Evolutionary conservation across 495 filamentous ascomycete species (phyloP), one percentile per base, ranked within the genome.

Genomic region (Neurospora tetrasperma): DNA sequence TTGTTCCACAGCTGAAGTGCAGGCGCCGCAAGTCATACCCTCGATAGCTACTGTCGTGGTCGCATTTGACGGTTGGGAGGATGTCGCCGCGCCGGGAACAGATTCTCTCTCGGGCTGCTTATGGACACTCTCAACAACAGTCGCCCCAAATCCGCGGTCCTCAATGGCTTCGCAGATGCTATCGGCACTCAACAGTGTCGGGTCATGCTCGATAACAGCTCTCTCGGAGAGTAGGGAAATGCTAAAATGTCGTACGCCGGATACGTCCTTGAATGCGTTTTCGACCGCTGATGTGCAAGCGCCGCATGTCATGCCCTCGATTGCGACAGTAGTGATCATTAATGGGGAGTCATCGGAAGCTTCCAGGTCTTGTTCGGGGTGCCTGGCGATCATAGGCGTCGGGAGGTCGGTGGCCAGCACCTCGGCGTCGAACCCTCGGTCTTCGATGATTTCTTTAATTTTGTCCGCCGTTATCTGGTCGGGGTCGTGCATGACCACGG

Each of bases 21-120:
- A 99, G 42, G 95, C 94, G 59, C 94, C 94, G 78, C 95, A 98
- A 8, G 96, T 98, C 96, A 99, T 99, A 38, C 96, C 96, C 75
- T 94, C 92, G n/a, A 98, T 90, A 20, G 93, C 90, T 59, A 98
- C 83, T 0, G 93, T 99, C 11, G 94, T 98, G 5, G 87, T 89
- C 10, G 89, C 90, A 20, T 88, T 73, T 48, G 77, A 70, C 0
- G 77, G 68, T 18, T 71, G 73, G 42, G 74, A 23, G 69, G 76
- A 75, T 35, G 27, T 31, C 0, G 48, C n/a, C 4, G 42, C 72
- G 2, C 75, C 78, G 4, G 72, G 40, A 43, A 73, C 87, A 81
- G 72, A 81, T 75, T 75, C 78, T 70, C 72, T 74, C 18, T 73
- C 76, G 9, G 83, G 74, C 46, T 78, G 78, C 40, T 83, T 79